Conservation (phyloP, 306 rosid species). For the Lotus japonicus region DNA sequence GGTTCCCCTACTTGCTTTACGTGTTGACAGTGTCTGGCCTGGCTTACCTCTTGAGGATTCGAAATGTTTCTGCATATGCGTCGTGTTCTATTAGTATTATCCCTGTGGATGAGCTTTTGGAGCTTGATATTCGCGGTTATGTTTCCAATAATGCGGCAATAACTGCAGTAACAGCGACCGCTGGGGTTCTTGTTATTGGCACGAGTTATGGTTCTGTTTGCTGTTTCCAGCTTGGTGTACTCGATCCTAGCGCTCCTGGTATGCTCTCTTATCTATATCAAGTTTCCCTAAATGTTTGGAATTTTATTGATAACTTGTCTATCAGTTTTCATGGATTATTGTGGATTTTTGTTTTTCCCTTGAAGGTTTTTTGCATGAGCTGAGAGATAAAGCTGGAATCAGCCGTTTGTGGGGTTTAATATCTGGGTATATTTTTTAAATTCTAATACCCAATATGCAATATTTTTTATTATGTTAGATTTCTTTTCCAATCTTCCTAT, state of each 20-base stretch:
- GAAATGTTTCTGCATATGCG: constrained; percentile 40
- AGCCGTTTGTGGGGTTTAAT: constrained; percentile 83
- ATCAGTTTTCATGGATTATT: not conserved
- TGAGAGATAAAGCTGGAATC: constrained; percentile 80
- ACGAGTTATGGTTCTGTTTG: constrained; percentile 63
- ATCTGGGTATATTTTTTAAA: constrained; percentile 51
- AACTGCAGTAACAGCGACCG: constrained; percentile 46
- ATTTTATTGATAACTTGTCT: not conserved
- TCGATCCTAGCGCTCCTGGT: constrained; percentile 64
- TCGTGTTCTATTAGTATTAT: constrained; percentile 42
- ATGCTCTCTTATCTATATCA: constrained; percentile 11
- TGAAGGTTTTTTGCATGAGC: constrained; percentile 61
- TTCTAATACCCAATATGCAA: not conserved
- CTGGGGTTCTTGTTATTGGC: constrained; percentile 72
- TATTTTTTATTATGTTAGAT: not conserved
- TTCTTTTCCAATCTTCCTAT: not conserved
- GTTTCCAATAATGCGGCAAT: constrained; percentile 32
- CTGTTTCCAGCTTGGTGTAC: constrained; percentile 66
- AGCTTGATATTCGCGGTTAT: constrained; percentile 39
- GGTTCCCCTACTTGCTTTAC: constrained; percentile 59
- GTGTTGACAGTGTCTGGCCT: constrained; percentile 63
- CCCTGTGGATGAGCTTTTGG: constrained; percentile 45
- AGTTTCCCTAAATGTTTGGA: constrained; percentile 4
- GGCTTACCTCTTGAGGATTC: constrained; percentile 59
- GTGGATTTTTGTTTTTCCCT: constrained; percentile 20